Evolutionary conservation across 2,329 filamentous ascomycete species (phyloP), one percentile per base, ranked within the genome.

Genomic region (Zymoseptoria passerinii): DNA sequence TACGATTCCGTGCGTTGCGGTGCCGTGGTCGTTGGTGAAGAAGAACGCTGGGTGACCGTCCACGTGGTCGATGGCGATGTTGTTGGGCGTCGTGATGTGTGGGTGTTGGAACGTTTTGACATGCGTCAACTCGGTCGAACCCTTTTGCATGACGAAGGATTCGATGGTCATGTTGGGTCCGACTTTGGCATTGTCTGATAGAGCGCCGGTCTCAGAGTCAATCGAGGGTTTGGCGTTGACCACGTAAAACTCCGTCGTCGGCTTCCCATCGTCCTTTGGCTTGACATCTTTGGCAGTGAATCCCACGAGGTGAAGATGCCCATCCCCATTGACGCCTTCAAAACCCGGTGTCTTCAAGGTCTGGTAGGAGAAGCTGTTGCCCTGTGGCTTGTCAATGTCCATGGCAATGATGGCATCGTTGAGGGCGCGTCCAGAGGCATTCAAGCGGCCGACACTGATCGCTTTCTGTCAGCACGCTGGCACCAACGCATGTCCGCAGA

Each of bases 11-110:
- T 54, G 23, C 9, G 58, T 59, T 20, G 64, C 58, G 2, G 61
- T 53, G 28, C 65, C 63, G 55, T 66, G 65, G 53, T 66, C 65
- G 59, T 66, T 65, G 35, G 61, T 66, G 28, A 65, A 59, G 57
- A 57, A 66, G 55, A 66, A 63, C 7, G 60, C 60, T 2, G 44
- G 29, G 10, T 58, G n/a, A 10, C 28, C 19, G 19, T 48, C 28
- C 13, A 53, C 51, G n/a, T 44, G 35, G 27, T 54, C 53, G 19
- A 61, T 57, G 29, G 64, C 64, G 27, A 66, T 57, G 28, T 62
- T 62, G 53, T 66, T 66, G 5, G 64, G 64, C 10, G 61, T 64
- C n/a, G 54, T 56, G 40, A 66, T 64, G 20, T 58, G 57, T 16
- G 54, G 52, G 50, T 64, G 44, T 10, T 53, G 52, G 29, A 57